These are phyloP conservation scores for Hyphopichia khmerensis DNA, from an alignment of 1,139 yeast species.

Conservation along the genomic window DNA sequence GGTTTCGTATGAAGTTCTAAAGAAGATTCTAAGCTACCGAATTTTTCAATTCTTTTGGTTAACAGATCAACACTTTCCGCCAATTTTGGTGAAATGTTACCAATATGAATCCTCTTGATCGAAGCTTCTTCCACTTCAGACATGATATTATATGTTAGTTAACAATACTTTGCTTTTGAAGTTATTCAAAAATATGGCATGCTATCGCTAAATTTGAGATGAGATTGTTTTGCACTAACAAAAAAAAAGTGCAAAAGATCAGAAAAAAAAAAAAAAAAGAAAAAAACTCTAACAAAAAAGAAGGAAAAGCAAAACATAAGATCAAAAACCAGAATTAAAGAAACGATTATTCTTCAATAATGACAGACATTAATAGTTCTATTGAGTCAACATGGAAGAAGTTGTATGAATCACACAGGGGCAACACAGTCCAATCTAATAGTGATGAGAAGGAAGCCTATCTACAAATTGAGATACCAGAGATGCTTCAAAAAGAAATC, in stretches of 20 bases:
- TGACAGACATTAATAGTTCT: slow-evolving; percentile 4
- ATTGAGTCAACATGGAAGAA: slow-evolving; percentile 8
- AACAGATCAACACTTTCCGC: slow-evolving; percentile 45
- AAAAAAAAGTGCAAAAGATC: slow-evolving; percentile 4
- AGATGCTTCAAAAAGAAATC: slow-evolving; percentile 13
- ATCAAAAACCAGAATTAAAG: too few relatives aligned
- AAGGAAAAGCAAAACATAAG: background rate
- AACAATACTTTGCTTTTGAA: too few relatives aligned
- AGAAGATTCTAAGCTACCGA: slow-evolving; percentile 44
- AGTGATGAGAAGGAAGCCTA: slow-evolving; percentile 3
- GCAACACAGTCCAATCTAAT: background rate
- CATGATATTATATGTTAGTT: too few relatives aligned
- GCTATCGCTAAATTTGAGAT: too few relatives aligned
- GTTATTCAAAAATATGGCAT: background rate
- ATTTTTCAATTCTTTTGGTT: slow-evolving; percentile 44
- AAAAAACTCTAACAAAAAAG: background rate
- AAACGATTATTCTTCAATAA: background rate
- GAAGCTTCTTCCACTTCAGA: slow-evolving; percentile 8
- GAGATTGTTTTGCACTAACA: background rate
- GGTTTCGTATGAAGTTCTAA: slow-evolving; percentile 53
- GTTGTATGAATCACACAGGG: slow-evolving; percentile 7
- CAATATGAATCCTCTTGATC: slow-evolving; percentile 57
- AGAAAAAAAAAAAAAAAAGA: slow-evolving; percentile 6
- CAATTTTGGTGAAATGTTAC: slow-evolving; percentile 59
- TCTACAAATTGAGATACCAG: slow-evolving; percentile 9